A percentile compares a stretch with the other conserved stretches of the same genome.
Evolutionary conservation across 345 rosid species (phyloP).

Genomic region (Moringa oleifera): DNA sequence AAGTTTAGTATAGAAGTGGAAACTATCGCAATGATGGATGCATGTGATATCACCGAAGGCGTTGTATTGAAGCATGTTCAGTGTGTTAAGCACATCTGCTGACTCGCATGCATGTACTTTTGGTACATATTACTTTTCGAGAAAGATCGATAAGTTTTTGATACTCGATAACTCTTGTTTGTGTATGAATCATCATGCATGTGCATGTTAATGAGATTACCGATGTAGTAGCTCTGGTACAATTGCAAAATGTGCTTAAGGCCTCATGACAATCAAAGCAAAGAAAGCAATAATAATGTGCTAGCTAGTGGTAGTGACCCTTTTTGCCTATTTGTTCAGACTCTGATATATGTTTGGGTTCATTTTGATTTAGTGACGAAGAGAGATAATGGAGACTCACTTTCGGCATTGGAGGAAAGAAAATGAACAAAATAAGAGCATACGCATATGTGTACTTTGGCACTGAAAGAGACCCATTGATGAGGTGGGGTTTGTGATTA

Average conservation of each 20-base stretch:
- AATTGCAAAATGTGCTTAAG: background rate
- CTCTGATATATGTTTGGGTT: no score
- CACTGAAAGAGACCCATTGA: constrained; percentile 5
- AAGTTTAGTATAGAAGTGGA: background rate
- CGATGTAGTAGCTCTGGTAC: no score
- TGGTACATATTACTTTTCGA: no score
- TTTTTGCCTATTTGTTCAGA: no score
- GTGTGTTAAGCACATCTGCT: no score
- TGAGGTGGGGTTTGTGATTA: background rate
- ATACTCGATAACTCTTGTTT: no score
- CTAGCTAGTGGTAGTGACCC: no score
- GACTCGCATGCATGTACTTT: constrained; percentile 2
- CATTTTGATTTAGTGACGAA: background rate
- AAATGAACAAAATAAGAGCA: background rate
- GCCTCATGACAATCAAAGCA: background rate
- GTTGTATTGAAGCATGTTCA: constrained; percentile 7
- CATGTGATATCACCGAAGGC: constrained; percentile 6
- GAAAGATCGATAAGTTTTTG: no score
- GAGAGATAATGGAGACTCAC: background rate
- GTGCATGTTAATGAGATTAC: background rate
- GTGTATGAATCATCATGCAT: background rate
- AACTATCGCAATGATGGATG: background rate
- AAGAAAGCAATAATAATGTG: no score
- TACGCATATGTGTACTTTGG: background rate
- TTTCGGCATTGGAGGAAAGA: constrained; percentile 12